Base-by-base conservation (phyloP, 441 rosid species). In the Bocquillonia castaneifolia region DNA sequence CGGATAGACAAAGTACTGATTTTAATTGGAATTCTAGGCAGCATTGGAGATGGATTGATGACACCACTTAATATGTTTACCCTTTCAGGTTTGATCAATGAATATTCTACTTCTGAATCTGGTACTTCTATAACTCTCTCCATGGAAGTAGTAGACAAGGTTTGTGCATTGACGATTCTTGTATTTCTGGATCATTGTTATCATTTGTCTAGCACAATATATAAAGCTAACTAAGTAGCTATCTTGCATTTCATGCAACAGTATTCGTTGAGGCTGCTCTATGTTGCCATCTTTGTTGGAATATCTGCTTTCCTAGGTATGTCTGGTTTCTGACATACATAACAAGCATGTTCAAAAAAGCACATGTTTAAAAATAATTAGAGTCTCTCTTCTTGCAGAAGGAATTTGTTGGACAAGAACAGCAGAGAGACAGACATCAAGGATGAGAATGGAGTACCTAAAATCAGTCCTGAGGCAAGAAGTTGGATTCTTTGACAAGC, bases 341-440 rank as follows among this genome's bases (percentile, higher is more conserved):
- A 6, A 13, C 1, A 13, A 6, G 5, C 3, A 48, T 14, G 6
- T 52, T 52, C 56, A 10, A 12, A 10, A 52, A 15, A 29, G 25
- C 31, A 23, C 22, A 3, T 10, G 3, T 15, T 13, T 42, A 23
- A 52, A 12, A 14, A 22, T 18, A 42, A 3, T 28, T 42, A 6
- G 20, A 61, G 17, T 52, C 53, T 42, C 22, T 56, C 36, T 15
- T 72, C 57, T 52, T 74, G 68, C 86, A 85, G 92, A 85, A 75
- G 92, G 92, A 68, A 59, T 83, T 70, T 87, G 88, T 71, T 87
- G 89, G 88, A 83, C 89, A 14, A 72, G 88, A 78, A 82, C 92
- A 17, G 86, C 89, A 5, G 88, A 83, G 67, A 82, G 92, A 76
- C 92, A 87, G 70, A 72, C 88, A 62, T 85, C 86, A 18, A 59